These are phyloP conservation scores for Lumnitzera racemosa DNA, from an alignment of 345 rosid species.

Conservation along the genomic window DNA sequence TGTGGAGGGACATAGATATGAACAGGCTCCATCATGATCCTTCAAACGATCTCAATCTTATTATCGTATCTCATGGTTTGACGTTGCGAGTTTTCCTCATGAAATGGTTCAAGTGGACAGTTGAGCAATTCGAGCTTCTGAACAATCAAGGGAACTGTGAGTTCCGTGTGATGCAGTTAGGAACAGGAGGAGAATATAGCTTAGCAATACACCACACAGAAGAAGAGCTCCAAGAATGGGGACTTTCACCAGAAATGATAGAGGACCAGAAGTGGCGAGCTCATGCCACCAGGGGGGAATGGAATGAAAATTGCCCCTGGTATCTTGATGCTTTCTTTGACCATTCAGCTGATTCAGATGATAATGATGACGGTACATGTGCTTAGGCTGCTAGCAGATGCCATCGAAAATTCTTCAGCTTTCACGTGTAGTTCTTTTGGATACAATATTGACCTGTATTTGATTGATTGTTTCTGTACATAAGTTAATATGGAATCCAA, in stretches of 20 bases:
- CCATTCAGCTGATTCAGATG: slow-evolving; percentile 27
- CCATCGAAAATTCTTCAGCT: background rate
- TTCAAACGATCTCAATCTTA: slow-evolving; percentile 65
- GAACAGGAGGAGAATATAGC: slow-evolving; percentile 82
- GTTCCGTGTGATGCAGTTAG: slow-evolving; percentile 72
- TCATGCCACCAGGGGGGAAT: slow-evolving; percentile 42
- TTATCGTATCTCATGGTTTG: slow-evolving; percentile 76
- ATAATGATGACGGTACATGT: slow-evolving; percentile 11
- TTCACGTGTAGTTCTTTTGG: too few relatives aligned
- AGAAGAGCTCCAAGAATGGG: slow-evolving; percentile 74
- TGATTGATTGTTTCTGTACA: too few relatives aligned
- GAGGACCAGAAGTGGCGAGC: slow-evolving; percentile 80
- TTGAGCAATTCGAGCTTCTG: slow-evolving; percentile 71
- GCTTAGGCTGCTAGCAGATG: background rate
- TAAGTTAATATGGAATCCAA: too few relatives aligned
- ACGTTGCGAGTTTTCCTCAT: slow-evolving; percentile 81
- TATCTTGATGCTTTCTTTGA: slow-evolving; percentile 62
- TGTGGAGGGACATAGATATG: slow-evolving; percentile 94
- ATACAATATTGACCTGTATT: too few relatives aligned
- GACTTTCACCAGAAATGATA: slow-evolving; percentile 77
- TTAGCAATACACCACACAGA: slow-evolving; percentile 74
- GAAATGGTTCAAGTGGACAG: slow-evolving; percentile 99
- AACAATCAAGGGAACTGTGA: slow-evolving; percentile 75
- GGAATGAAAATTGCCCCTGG: slow-evolving; percentile 73
- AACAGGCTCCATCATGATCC: slow-evolving; percentile 60